Base-by-base conservation (phyloP, 345 rosid species). In the Angophora floribunda region DNA sequence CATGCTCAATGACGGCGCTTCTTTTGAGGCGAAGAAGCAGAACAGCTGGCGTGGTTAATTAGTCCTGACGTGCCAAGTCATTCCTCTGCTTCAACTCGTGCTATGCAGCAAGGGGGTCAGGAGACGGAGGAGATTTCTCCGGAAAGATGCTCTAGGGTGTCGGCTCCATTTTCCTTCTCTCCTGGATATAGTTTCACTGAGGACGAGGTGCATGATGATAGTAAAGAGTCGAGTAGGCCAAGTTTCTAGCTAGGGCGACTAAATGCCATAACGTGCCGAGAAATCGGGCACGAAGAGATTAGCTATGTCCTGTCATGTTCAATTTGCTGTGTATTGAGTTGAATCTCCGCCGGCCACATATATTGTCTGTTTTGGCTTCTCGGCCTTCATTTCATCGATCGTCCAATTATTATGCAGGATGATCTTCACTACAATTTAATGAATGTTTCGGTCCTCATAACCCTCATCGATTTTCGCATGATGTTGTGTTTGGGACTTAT, bases 1-100 rank as follows among this genome's bases (percentile, higher is more conserved):
- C 93, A 97, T 97, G 99, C 97, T 97, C 55, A 95, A 93, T n/a
- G 99, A 97, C 15, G 99, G 99, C 41, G 98, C 99, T 80, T 91
- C 96, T 52, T 94, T 96, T 13, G 99, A 96, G 89, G 96, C 96
- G 10, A 97, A 97, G 93, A 94, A 92, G 93, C 99, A 94, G 91
- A 95, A 94, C 89, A 94, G 94, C 85, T 95, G 99, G 97, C 99
- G 97, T 88, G 26, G 87, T 85, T 49, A 84, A 87, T 80, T 53
- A 26, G 30, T 51, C 82, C 59, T 17, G 30, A 9, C 6, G 26
- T 3, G 82, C 82, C 13, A 14, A 9, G 82, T 41, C 13, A 75
- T 41, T 36, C 22, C 49, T 75, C 28, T 75, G 49, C 82, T 75
- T 22, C 24, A 36, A 75, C 49, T 75, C 44, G 45, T 75, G 82